A percentile compares a stretch with the other conserved stretches of the same genome.
Evolutionary conservation across 306 rosid genomes (phyloP).

Genomic region (Luffa acutangula): DNA sequence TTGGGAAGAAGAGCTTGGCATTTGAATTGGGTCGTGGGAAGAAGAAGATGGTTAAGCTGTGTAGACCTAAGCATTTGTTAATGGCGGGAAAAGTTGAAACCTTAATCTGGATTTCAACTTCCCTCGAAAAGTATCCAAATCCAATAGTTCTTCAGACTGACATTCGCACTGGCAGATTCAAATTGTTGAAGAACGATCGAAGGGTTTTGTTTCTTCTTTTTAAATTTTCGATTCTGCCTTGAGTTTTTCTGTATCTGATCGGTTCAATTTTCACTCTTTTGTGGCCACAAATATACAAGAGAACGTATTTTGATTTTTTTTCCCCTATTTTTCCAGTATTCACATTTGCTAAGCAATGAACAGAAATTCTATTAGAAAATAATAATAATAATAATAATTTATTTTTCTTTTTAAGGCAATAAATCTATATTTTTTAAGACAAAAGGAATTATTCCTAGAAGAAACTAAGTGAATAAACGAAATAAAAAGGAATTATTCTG

Average conservation of each 20-base stretch:
- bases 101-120: not conserved
- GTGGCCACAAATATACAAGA: not conserved
- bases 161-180: not conserved
- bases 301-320: not conserved
- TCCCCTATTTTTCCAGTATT: too few species aligned
- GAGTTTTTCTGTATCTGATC: not conserved
- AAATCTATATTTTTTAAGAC: too few species aligned
- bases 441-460: too few species aligned
- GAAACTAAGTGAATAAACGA: too few species aligned
- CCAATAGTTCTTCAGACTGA: not conserved
- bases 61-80: constrained; percentile 43
- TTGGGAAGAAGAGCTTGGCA: constrained; percentile 14
- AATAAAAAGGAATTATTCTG: too few species aligned
- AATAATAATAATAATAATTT: too few species aligned
- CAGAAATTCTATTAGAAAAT: too few species aligned
- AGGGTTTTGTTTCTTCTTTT: not conserved
- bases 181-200: not conserved
- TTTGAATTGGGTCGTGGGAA: constrained; percentile 11
- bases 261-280: not conserved
- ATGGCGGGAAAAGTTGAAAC: constrained; percentile 45
- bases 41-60: constrained; percentile 23
- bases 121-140: not conserved
- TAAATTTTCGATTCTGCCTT: not conserved
- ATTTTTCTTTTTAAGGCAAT: too few species aligned
- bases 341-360: too few species aligned